Evolutionary conservation across 441 rosid genomes (phyloP), one percentile per base, ranked within the genome.

Genomic region (Erodium moschatum): DNA sequence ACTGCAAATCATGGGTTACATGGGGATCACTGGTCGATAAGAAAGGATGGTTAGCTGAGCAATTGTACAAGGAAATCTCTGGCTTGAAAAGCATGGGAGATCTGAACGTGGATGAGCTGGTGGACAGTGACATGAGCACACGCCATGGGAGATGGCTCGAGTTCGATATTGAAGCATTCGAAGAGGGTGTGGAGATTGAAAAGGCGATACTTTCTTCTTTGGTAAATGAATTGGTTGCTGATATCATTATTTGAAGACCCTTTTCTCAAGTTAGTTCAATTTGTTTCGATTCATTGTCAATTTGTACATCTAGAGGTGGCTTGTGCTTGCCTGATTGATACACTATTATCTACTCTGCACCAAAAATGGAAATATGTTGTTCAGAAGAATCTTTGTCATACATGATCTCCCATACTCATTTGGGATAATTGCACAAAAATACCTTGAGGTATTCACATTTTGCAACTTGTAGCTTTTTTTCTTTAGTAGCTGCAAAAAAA

Each of bases 91-190:
- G 80, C 74, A 83, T 78, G 79, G 85, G 87, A 65, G 90, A 81
- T 62, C 29, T 81, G 81, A 82, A 81, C 86, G 87, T 86, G 78
- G 97, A 91, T 79, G 96, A 89, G 70, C 89, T 94, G 42, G 88
- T 87, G 52, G 87, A 89, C 50, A 81, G 58, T 67, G 92, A 94
- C 75, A 94, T 91, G 98, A 86, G 83, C 80, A 75, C 76, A 24
- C 27, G 10, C 69, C 21, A 72, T 66, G 97, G 96, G 54, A 91
- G 67, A 64, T 94, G 97, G 97, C 69, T 81, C 68, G 89, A 88
- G 64, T 91, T 86, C 69, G 77, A 78, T 31, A 56, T 70, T 29
- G 97, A 94, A 81, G 78, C 75, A 24, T 83, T 81, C 18, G 91
- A 91, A 77, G 93, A 77, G 54, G 89, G 91, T 58, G 65, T 70